Percentiles rank a stretch among this genome's conserved stretches.
These are phyloP conservation scores for Globisporangium polare DNA, from an alignment of 352 stramenopile species.

Conservation along the genomic window DNA sequence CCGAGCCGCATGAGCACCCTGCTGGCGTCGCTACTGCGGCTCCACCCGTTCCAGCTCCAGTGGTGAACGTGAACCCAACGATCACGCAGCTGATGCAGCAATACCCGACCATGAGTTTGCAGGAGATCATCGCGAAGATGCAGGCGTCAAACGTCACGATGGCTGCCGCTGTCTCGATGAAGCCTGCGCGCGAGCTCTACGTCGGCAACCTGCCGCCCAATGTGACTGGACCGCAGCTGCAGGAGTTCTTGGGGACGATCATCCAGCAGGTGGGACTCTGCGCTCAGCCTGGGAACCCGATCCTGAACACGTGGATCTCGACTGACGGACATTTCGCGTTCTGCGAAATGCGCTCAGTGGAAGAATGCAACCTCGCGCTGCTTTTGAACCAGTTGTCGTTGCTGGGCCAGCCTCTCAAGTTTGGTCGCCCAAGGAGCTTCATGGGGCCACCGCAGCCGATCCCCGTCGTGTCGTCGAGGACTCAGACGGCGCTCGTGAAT, in stretches of 20 bases:
- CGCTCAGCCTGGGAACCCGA: conserved; percentile 74
- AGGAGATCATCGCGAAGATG: conserved; percentile 89
- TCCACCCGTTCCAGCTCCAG: conserved; percentile 14
- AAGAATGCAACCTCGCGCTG: conserved; percentile 84
- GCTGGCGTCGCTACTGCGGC: conserved; percentile 9
- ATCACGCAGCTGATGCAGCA: conserved; percentile 90
- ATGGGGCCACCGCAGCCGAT: conserved; percentile 79
- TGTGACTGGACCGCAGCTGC: conserved; percentile 75
- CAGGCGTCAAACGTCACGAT: conserved; percentile 75
- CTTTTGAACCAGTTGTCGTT: conserved; percentile 80
- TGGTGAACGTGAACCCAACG: conserved; percentile 73
- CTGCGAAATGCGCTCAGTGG: conserved; percentile 83
- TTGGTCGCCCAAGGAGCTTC: conserved; percentile 80
- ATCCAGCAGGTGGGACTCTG: conserved; percentile 84
- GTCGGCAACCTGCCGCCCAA: conserved; percentile 84
- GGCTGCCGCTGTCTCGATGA: conserved; percentile 67
- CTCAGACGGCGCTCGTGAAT: conserved; percentile 77
- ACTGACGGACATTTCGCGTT: conserved; percentile 85
- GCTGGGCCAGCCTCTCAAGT: conserved; percentile 81
- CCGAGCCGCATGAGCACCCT: conserved; percentile 37
- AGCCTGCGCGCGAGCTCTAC: conserved; percentile 80
- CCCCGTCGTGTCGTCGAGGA: conserved; percentile 55
- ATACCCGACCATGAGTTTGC: conserved; percentile 84
- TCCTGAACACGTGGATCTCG: conserved; percentile 85
- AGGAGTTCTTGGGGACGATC: conserved; percentile 85